Evolutionary conservation across 2,329 filamentous ascomycete genomes (phyloP), one percentile per base, ranked within the genome.

Genomic region (Pestalotiopsis sp.): DNA sequence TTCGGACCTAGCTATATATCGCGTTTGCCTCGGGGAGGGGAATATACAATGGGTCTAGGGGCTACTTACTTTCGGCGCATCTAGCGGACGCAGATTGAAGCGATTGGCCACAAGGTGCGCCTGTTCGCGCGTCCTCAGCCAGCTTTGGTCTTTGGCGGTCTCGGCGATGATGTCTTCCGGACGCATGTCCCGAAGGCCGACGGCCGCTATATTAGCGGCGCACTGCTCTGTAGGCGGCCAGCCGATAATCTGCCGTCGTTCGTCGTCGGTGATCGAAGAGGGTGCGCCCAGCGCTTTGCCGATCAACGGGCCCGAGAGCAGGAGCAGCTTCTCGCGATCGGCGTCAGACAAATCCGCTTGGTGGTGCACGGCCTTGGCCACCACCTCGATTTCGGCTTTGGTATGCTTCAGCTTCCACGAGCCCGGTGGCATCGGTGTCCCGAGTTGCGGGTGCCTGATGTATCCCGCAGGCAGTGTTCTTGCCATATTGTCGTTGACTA

Each of bases 81-180:
- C 36, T 17, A 62, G 27, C 13, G 60, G 55, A 3, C 23, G 36
- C 17, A 52, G 14, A 36, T 66, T 60, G n/a, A 66, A 66, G n/a
- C 52, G 45, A 4, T 60, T 27, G 9, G 12, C 23, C 5, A 66
- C n/a, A 2, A 67, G 25, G 9, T 67, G 17, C 4, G 65, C 55
- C 17, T 67, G 65, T 13, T 61, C 65, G 7, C 38, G 13, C 23
- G 65, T 67, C 55, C 14, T 25, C 57, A 67, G 55, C 65, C 65
- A 62, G 4, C 27, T 23, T 23, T 6, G 23, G 17, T 60, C 65
- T 2, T 17, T 2, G 38, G 6, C 9, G 1, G 20, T 49, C 36
- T 67, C 17, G 31, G 36, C 39, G 31, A 67, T 9, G 55, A 67
- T 31, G 3, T 61, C 20, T 9, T 62, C 65, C 1, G 65, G 52